Evolutionary conservation across 1,284 basidiomycete genomes (phyloP), one percentile per base, ranked within the genome.

Genomic region (Irpex sp.): DNA sequence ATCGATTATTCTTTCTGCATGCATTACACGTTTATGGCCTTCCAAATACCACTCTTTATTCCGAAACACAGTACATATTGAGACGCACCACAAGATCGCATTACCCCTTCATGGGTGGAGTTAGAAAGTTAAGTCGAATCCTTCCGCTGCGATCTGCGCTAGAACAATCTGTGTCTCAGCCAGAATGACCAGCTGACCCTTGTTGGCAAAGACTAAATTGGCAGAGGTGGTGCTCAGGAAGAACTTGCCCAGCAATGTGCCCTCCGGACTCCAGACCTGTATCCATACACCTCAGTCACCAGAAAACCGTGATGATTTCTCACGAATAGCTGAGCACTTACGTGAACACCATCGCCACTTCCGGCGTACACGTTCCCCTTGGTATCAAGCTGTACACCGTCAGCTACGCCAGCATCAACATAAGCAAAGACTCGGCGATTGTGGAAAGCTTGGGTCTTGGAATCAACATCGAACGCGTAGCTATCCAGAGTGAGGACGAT

Each of bases 361-460:
- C 87, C 87, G 15, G 85, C 78, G 69, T 90, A 92, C 1, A 92
- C 81, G 68, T 92, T 91, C 2, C 89, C 90, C 1, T 81, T 70
- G 0, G 75, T 76, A 69, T 93, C 90, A 36, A 79, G 74, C 68
- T 84, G 82, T 38, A 86, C 70, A n/a, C 83, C 85, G 66, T 85
- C 85, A 0, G 90, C 85, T 21, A 89, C 71, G 3, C 90, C 89
- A 11, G 85, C 79, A 68, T 90, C 86, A 34, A 80, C 72, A 68
- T 86, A 92, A 2, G 92, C 90, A 70, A 94, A 91, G 6, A 89
- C 79, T 15, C 87, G 82, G 36, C 88, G 83, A 70, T 92, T 89
- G 52, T 68, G 75, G 71, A 90, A 88, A 0, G 76, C 74, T 38
- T 85, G 80, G 0, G 82, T 83, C 19, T 75, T 79, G 13, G 83